Evolutionary conservation across 345 rosid species (phyloP).

Genomic region (Gossypium sturtianum): DNA sequence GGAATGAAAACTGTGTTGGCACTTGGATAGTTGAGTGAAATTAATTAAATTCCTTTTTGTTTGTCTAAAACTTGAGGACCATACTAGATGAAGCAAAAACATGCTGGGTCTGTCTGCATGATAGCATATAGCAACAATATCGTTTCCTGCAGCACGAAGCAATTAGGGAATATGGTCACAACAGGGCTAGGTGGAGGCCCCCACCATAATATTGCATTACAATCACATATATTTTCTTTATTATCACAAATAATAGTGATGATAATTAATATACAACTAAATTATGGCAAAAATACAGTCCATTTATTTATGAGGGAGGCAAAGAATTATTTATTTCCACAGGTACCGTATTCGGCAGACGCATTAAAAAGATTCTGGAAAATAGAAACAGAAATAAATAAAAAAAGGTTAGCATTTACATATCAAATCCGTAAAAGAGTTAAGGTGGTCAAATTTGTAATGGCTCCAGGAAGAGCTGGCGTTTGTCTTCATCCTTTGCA

Average conservation of each 20-base stretch:
- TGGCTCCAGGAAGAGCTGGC: slow-evolving; percentile 5
- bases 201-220: neutral
- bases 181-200: neutral
- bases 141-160: neutral
- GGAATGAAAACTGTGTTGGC: neutral
- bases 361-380: neutral
- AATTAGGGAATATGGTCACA: neutral
- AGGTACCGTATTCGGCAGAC: slow-evolving; percentile 11
- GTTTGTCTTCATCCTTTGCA: neutral
- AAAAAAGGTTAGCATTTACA: neutral
- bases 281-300: neutral
- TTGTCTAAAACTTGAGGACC: neutral
- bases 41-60: neutral
- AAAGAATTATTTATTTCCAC: slow-evolving; percentile 1
- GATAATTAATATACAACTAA: neutral
- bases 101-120: neutral
- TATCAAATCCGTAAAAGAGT: slow-evolving; percentile 1
- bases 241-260: neutral
- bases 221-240: neutral
- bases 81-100: neutral
- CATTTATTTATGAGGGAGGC: neutral
- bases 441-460: neutral
- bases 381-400: neutral
- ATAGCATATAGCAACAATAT: neutral
- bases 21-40: neutral